These are phyloP conservation scores for Epichloe bromicola DNA, from an alignment of 2,329 filamentous ascomycete genomes.

Conservation along the genomic window DNA sequence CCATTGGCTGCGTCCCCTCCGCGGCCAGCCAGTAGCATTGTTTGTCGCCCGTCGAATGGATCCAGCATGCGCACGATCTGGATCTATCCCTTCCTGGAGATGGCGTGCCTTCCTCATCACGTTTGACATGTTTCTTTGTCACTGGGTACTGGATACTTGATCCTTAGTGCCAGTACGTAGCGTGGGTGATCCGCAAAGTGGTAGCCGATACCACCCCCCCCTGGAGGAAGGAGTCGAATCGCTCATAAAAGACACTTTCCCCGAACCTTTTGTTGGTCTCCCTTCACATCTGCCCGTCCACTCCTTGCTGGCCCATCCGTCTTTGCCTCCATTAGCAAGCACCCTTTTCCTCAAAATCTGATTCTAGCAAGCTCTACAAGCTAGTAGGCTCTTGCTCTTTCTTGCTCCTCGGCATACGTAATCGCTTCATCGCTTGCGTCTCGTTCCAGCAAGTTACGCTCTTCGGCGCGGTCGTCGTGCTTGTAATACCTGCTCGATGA, in stretches of 20 bases:
- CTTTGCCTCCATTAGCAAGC: neutral
- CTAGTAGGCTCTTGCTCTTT: too few relatives aligned
- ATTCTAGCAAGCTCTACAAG: neutral
- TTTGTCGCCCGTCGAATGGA: neutral
- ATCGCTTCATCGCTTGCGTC: neutral
- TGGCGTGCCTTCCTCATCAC: neutral
- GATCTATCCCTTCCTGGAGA: neutral
- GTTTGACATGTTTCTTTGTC: neutral
- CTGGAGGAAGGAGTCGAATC: neutral
- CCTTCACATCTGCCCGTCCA: neutral
- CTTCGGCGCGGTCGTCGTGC: slow-evolving; percentile 4
- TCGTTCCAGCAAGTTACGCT: neutral
- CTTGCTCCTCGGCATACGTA: too few relatives aligned
- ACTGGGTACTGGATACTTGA: neutral
- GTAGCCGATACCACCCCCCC: too few relatives aligned
- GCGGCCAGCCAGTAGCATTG: neutral
- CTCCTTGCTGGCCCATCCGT: neutral
- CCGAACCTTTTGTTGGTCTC: neutral
- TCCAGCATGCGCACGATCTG: neutral
- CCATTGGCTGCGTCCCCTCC: neutral
- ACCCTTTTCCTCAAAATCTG: neutral
- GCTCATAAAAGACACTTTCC: slow-evolving; percentile 2
- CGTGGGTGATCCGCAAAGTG: too few relatives aligned
- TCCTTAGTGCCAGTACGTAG: too few relatives aligned
- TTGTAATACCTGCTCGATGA: slow-evolving; percentile 41